These are phyloP conservation scores for Fusarium succisae DNA, from an alignment of 2,329 filamentous ascomycete species.

Conservation along the genomic window DNA sequence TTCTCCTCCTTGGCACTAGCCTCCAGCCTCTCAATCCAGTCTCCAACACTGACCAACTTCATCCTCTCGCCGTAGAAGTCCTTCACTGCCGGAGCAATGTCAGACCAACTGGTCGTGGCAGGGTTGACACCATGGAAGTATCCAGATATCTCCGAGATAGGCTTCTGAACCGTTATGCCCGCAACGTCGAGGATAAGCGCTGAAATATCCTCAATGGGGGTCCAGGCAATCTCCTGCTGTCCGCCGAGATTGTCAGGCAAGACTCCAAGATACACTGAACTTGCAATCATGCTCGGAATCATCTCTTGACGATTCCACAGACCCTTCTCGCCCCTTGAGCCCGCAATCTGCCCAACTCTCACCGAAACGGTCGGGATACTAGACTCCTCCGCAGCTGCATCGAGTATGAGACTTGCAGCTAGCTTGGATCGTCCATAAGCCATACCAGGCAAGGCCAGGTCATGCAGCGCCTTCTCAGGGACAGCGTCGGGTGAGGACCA, in stretches of 20 bases:
- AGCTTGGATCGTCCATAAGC: not conserved
- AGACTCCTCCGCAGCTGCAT: not conserved
- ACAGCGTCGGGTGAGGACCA: not conserved
- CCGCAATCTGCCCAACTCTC: constrained; percentile 8
- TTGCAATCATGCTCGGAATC: constrained; percentile 2
- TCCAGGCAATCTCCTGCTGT: not conserved
- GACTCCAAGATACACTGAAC: not conserved
- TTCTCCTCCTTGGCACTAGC: not conserved
- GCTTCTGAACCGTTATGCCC: not conserved
- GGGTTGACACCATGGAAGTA: constrained; percentile 15
- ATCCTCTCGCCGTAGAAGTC: not conserved
- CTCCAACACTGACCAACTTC: not conserved
- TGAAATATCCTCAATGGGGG: not conserved
- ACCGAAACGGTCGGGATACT: accelerated
- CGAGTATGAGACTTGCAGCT: not conserved
- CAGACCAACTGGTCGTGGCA: not conserved
- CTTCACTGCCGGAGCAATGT: not conserved
- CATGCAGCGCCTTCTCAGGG: not conserved
- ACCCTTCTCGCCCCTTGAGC: not conserved
- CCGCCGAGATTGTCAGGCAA: not conserved
- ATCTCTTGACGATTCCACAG: constrained; percentile 7
- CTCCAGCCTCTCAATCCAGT: not conserved
- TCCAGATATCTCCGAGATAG: not conserved
- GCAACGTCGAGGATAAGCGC: not conserved
- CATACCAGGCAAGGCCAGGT: not conserved